Evolutionary conservation across 2,329 filamentous ascomycete genomes (phyloP), one percentile per base, ranked within the genome.

Genomic region (Cladosporium oxysporum): DNA sequence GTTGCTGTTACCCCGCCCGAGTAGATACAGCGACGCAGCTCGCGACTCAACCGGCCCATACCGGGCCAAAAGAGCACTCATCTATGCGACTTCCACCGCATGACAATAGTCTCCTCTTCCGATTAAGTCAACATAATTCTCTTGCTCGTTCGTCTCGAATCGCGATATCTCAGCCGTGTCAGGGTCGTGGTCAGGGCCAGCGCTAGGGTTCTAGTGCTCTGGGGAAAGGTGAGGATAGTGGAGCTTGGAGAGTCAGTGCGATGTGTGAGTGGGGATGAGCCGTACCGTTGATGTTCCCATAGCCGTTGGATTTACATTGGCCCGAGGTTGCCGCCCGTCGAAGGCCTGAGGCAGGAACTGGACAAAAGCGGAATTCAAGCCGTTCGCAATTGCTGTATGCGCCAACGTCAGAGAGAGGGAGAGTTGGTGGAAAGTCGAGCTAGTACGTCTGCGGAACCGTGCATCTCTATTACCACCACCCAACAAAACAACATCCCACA

Each of bases 181-280:
- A 62, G 60, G 60, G 60, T 62, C 59, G 29, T n/a, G 23, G 47
- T 21, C 28, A 53, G 47, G 60, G 31, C 59, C 47, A 53, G 47
- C 60, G 47, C 60, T 62, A 62, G 60, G 49, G 28, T 53, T 28
- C 60, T 62, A 62, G 60, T 33, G 29, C 6, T 55, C 60, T 62
- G 60, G 60, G 60, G 60, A 62, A 47, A 62, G 60, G 31, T 41
- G 60, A 62, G 47, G 49, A 53, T 53, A 62, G 60, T 62, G 60
- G 60, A 62, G 47, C 31, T 53, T 33, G 31, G 31, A 62, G 60
- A 37, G 47, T 62, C 60, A 37, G 60, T 41, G 60, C 52, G 18
- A 52, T 55, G 52, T 5, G 14, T 23, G 55, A 23, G 29, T 31
- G n/a, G 23, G 23, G 47, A 62, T 5, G 23, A 35, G 44, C 59